Base-by-base conservation (phyloP, 495 filamentous ascomycete species). In the Friedmanniomyces simplex region DNA sequence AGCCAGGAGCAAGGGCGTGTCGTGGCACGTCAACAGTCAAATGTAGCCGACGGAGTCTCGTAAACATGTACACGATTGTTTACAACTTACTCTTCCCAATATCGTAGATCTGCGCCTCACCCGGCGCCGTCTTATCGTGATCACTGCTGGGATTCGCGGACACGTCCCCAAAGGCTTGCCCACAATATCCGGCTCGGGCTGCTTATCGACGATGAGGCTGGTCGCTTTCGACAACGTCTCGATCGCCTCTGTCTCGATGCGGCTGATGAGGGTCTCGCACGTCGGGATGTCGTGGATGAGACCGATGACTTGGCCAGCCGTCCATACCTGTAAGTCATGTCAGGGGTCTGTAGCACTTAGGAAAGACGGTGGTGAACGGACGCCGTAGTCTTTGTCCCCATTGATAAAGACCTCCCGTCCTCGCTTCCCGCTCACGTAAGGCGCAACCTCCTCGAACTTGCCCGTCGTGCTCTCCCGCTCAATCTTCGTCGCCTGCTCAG, bases 381-480 rank as follows among this genome's bases (percentile, higher is more conserved):
- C 91, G 37, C 91, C 91, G 70, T 80, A 89, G 60, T 98, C 87
- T 57, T 86, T 78, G 67, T 98, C 93, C 34, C 93, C 93, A 62
- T 89, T 95, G 46, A 90, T 61, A 70, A 96, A 98, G 22, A 98
- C 93, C 76, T 96, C 76, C 25, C 87, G 76, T 18, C 93, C 93
- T 50, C 91, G 79, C 81, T 96, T 86, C 46, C 93, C 93, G 67
- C 89, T 96, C 22, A 98, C 88, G 63, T 79, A 89, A 47, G 87
- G 87, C 28, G 86, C 89, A 57, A 98, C 82, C 71, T 97, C 93
- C 57, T 84, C 80, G 63, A 98, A 98, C 57, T 96, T 87, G 32
- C 91, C 93, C 8, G 84, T 87, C 61, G 73, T 81, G 73, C 88
- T 93, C 79, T 90, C 86, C 60, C 74, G 74, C 76, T 98, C 93